A percentile compares a stretch with the other conserved stretches of the same genome.
Evolutionary conservation across 179 eudicot species (phyloP).

Genomic region (Beta macrorhiza): DNA sequence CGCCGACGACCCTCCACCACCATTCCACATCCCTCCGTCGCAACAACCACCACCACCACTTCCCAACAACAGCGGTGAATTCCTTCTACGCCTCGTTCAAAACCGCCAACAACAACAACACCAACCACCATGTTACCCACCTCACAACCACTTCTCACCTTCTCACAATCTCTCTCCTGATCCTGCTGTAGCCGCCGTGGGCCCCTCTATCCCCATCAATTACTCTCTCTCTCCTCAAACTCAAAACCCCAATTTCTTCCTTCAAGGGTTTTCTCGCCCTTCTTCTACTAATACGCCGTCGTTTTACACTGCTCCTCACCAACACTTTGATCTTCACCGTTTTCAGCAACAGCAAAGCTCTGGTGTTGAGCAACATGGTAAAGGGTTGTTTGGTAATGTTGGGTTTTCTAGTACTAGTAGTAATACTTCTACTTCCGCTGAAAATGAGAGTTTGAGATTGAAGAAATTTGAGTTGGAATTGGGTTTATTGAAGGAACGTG

Average conservation of each 20-base stretch:
- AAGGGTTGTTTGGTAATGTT: constrained; percentile 26
- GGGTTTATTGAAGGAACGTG: constrained; percentile 27
- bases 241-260: constrained; percentile 30
- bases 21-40: not conserved
- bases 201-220: constrained; percentile 26
- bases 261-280: constrained; percentile 23
- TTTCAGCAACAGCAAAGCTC: constrained; percentile 18
- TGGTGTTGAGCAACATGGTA: not conserved
- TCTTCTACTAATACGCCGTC: constrained; percentile 17
- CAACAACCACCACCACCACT: constrained; percentile 14
- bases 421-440: not conserved
- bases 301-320: constrained; percentile 33
- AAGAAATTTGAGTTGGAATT: constrained; percentile 18
- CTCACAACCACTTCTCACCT: not conserved
- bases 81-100: constrained; percentile 37
- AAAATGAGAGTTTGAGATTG: constrained; percentile 9
- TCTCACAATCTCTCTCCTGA: constrained; percentile 27
- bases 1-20: constrained; percentile 2
- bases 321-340: constrained; percentile 27
- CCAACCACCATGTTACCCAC: constrained; percentile 5
- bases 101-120: constrained; percentile 22
- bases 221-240: constrained; percentile 20
- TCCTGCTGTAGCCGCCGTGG: constrained; percentile 40
- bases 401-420: constrained; percentile 13
- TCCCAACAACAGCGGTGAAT: constrained; percentile 31